Base-by-base conservation (phyloP, 2,329 filamentous ascomycete species). In the Zymoseptoria tritici region DNA sequence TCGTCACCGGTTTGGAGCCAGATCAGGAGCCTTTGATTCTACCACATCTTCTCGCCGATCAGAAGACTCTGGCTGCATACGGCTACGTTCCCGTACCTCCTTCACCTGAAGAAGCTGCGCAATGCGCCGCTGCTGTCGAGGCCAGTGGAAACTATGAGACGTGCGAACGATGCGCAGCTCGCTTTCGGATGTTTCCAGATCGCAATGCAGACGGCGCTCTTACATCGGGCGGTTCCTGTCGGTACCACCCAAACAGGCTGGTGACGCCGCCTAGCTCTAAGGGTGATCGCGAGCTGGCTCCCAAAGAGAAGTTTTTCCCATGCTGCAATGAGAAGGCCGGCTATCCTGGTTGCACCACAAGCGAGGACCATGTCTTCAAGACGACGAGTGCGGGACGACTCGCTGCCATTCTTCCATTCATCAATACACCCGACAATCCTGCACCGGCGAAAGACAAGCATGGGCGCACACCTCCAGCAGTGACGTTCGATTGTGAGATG, bases 401-500 rank as follows among this genome's bases (percentile, higher is more conserved):
- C 24, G 91, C 91, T 0, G 78, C 86, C 0, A 77, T 93, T 2
- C 81, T 95, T 68, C 91, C 93, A 56, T 99, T 95, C 72, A 82
- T 85, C 59, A 76, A 84, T 62, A 97, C 94, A 0, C 92, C 92
- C 0, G 75, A 80, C 11, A 91, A 91, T 65, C 72, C 77, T 1
- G 68, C 75, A 2, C 79, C 77, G 1, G 46, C 53, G 11, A 59
- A 55, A 54, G 57, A 61, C 8, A 49, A 62, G 59, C 21, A 67
- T 67, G 29, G 67, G 63, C 63, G 69, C 1, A 83, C 83, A 42
- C 16, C 36, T 46, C 36, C 36, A 46, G 90, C 88, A 2, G 85
- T 97, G 9, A 88, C 86, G 64, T 93, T 99, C 68, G 94, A 99
- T 73, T 97, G 94, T 69, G 94, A 99, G 72, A 99, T 99, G 94